These are phyloP conservation scores for Pichia nakasei DNA, from an alignment of 805 yeast species.

Conservation along the genomic window DNA sequence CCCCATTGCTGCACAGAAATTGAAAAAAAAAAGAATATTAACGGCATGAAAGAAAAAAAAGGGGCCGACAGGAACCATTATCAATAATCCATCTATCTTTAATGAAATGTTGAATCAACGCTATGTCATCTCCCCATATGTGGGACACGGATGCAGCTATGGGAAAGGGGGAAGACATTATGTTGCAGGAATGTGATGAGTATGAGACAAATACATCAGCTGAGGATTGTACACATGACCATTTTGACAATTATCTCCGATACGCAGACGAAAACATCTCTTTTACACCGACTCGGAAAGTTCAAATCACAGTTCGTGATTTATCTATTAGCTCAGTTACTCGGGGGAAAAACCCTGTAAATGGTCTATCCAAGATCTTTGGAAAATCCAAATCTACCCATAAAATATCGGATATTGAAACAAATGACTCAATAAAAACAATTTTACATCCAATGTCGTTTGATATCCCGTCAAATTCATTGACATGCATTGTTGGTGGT, in stretches of 20 bases:
- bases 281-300: conserved; percentile 21
- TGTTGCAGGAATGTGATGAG: neutral
- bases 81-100: too few relatives aligned
- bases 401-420: conserved; percentile 15
- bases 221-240: neutral
- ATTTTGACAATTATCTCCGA: neutral
- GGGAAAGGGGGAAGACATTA: too few relatives aligned
- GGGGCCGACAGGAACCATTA: too few relatives aligned
- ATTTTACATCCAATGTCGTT: conserved; percentile 47
- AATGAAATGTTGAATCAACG: too few relatives aligned
- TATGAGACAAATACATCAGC: neutral
- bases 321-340: conserved; percentile 17
- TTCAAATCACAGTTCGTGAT: conserved; percentile 19
- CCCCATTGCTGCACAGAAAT: too few relatives aligned
- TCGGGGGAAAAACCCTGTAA: too few relatives aligned
- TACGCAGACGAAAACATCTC: conserved; percentile 10
- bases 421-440: conserved; percentile 22
- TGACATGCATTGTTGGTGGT: conserved; percentile 81
- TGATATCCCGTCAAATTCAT: conserved; percentile 48
- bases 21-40: too few relatives aligned
- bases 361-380: too few relatives aligned
- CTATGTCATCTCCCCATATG: too few relatives aligned
- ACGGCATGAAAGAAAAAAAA: too few relatives aligned
- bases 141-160: too few relatives aligned
- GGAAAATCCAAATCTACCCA: too few relatives aligned